Conservation (phyloP, 306 rosid genomes). For the Rubus idaeus region DNA sequence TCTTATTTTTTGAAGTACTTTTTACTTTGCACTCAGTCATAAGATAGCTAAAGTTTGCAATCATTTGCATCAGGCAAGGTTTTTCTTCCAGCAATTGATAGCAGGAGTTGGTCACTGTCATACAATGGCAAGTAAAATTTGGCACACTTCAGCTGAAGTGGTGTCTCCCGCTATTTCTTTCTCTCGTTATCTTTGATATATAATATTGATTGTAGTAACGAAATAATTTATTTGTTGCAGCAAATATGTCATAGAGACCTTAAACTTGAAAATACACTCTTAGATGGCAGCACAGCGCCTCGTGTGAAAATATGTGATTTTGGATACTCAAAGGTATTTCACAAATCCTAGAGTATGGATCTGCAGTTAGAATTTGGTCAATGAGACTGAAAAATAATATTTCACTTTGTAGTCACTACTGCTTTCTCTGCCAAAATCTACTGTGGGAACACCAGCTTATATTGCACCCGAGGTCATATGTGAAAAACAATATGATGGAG, state of each 20-base stretch:
- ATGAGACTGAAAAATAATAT: conserved; percentile 17
- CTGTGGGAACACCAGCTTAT: conserved; percentile 91
- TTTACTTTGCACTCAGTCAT: background rate
- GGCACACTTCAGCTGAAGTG: conserved; percentile 9
- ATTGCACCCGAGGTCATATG: conserved; percentile 83
- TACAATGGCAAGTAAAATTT: conserved; percentile 53
- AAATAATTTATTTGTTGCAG: conserved; percentile 41
- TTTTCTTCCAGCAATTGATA: conserved; percentile 87
- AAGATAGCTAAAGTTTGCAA: background rate
- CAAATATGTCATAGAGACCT: conserved; percentile 85
- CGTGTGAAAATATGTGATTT: conserved; percentile 80
- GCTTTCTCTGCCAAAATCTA: conserved; percentile 79
- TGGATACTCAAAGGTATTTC: conserved; percentile 77
- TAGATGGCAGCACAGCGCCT: conserved; percentile 76
- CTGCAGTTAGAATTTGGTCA: background rate
- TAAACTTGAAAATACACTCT: conserved; percentile 82
- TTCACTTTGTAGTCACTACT: conserved; percentile 56
- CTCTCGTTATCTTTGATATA: background rate
- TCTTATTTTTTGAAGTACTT: background rate
- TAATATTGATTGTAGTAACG: conserved; percentile 10
- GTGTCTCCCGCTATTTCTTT: background rate
- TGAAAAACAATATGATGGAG: conserved; percentile 71
- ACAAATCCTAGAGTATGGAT: background rate
- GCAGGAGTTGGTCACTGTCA: conserved; percentile 87
- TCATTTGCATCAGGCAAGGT: conserved; percentile 65